phyloP scores from a whole-genome alignment of 148 eudicot species.

The Camellia japonica region DNA sequence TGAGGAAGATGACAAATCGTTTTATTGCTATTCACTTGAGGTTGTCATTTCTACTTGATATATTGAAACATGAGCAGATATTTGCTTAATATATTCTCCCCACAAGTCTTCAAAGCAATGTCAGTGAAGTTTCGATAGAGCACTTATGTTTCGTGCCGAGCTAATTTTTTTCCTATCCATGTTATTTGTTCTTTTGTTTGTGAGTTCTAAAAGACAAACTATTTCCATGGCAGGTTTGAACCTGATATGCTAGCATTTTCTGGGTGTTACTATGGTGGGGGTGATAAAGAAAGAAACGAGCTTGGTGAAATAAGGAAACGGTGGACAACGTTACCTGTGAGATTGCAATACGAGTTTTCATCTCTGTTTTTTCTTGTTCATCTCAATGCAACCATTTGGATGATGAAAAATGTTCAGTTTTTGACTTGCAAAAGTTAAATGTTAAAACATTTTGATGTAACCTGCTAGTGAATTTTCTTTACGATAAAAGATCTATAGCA shows the following conservation, averaged over 20 bases:
- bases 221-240: slow-evolving; percentile 58
- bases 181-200: no score
- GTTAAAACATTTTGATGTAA: not conserved
- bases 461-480: not conserved
- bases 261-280: slow-evolving; percentile 91
- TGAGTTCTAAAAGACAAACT: not conserved
- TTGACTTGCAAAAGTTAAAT: not conserved
- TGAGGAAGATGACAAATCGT: slow-evolving; percentile 68
- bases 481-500: not conserved
- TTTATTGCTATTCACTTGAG: slow-evolving; percentile 82
- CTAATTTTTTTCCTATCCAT: no score
- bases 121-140: no score
- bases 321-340: slow-evolving; percentile 83
- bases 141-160: no score
- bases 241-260: slow-evolving; percentile 96
- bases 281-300: slow-evolving; percentile 74
- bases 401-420: not conserved
- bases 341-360: slow-evolving; percentile 19
- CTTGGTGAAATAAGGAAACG: slow-evolving; percentile 81
- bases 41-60: slow-evolving; percentile 32
- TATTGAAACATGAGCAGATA: not conserved
- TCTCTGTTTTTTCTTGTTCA: not conserved
- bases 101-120: not conserved
- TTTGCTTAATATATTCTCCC: not conserved
- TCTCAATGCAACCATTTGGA: not conserved